Evolutionary conservation across 148 eudicot genomes (phyloP).

Genomic region (Heliosperma pusillum): DNA sequence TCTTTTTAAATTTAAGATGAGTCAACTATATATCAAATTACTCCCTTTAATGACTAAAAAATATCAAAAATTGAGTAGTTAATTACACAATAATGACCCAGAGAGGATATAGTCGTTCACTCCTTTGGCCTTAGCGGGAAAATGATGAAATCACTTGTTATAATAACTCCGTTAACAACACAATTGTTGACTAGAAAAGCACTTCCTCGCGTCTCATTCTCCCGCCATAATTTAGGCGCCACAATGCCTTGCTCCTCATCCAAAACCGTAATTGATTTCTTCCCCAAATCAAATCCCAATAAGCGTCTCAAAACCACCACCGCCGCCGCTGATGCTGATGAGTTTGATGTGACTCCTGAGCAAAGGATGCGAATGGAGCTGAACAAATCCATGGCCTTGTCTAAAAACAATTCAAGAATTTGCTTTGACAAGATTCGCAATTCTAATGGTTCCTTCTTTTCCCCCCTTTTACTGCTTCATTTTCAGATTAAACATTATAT

Average conservation of each 20-base stretch:
- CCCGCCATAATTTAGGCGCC: slow-evolving; percentile 16
- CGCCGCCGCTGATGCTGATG: neutral
- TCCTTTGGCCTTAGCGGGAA: neutral
- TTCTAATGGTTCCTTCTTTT: slow-evolving; percentile 36
- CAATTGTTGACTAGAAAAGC: neutral
- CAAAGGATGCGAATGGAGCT: slow-evolving; percentile 55
- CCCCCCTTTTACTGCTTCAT: neutral
- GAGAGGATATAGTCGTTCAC: too few species aligned
- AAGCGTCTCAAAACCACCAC: slow-evolving; percentile 57
- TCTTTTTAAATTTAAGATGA: too few species aligned
- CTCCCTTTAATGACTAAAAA: too few species aligned
- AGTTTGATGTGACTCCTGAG: slow-evolving; percentile 35
- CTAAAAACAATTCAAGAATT: slow-evolving; percentile 50
- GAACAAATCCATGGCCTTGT: slow-evolving; percentile 51
- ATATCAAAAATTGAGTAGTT: too few species aligned
- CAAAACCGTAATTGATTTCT: slow-evolving; percentile 70
- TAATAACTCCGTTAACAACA: neutral
- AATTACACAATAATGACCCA: too few species aligned
- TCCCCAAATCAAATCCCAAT: slow-evolving; percentile 49
- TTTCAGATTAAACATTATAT: too few species aligned
- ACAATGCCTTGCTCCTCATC: slow-evolving; percentile 27
- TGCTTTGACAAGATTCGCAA: slow-evolving; percentile 48
- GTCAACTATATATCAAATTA: too few species aligned
- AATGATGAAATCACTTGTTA: too few species aligned
- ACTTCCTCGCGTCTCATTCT: neutral